Evolutionary conservation across 164 flowering plant genomes (phyloP), one percentile per base, ranked within the genome.

Genomic region (Stephania japonica): DNA sequence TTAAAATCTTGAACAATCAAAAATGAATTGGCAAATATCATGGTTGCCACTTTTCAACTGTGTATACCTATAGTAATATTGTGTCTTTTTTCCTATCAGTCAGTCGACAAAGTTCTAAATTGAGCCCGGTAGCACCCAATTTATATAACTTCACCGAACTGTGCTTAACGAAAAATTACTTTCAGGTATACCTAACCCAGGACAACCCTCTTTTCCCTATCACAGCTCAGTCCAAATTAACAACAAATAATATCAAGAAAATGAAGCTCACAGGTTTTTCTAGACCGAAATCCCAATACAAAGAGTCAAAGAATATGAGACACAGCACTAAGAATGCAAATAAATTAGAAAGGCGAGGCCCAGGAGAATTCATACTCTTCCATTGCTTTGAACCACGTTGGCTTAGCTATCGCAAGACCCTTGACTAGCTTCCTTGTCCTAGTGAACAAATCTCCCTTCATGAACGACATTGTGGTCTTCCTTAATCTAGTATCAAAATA

Each of bases 361-460:
- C 3, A 6, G 16, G 5, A 6, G n/a, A 38, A 42, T 3, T 53
- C 78, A 9, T 70, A 90, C 92, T 83, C 86, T 81, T 94, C 97
- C 98, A 92, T 94, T 76, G 98, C 89, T 83, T 88, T 89, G 72
- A 94, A 90, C 95, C 98, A 94, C 14, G 78, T 41, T n/a, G 98
- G 98, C 72, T 87, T 86, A 3, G 86, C 82, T 73, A 75, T 90
- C n/a, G 94, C 97, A 53, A 90, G 82, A 12, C 97, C 96, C 77
- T 89, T 88, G 27, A 91, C 97, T 43, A 94, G 97, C 79, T 85
- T 94, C 71, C 94, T 89, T 7, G 98, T 90, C 73, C 76, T 86
- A 0, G 88, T 75, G 0, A 94, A 85, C 80, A 94, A 73, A 85
- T 94, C 91, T 42, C 97, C 97, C 76, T 80, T 90, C 93, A 85